These are phyloP conservation scores for Colletotrichum limetticola DNA, from an alignment of 2,329 filamentous ascomycete genomes.

Conservation along the genomic window DNA sequence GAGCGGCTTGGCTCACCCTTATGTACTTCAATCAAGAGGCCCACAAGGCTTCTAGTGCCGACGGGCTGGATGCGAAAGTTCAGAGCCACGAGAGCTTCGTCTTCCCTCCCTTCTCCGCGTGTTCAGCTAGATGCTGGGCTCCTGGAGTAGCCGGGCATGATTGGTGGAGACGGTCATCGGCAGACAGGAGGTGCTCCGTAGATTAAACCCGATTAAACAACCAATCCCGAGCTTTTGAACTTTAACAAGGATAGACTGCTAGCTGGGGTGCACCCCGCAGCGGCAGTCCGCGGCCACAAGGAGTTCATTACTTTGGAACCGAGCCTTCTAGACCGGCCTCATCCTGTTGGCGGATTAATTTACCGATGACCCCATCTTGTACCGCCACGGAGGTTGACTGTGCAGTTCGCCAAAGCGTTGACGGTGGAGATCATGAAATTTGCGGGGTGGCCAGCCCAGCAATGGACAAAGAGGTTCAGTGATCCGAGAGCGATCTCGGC, in stretches of 20 bases:
- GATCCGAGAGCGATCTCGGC: background rate
- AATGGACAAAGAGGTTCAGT: background rate
- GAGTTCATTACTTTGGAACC: conserved; percentile 2
- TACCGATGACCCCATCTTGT: background rate
- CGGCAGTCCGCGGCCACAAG: background rate
- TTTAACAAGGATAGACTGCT: background rate
- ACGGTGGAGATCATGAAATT: background rate
- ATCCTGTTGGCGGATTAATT: conserved; percentile 30
- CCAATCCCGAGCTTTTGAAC: conserved; percentile 16
- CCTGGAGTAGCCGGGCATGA: background rate
- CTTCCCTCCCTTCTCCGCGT: background rate
- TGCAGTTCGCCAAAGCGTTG: background rate
- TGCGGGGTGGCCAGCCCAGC: background rate
- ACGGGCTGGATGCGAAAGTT: background rate
- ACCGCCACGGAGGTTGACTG: background rate
- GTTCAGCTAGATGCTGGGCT: background rate
- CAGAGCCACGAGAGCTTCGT: background rate
- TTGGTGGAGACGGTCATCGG: conserved; percentile 17
- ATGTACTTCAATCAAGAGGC: conserved; percentile 5
- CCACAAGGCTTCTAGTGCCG: background rate
- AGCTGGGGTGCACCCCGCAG: background rate
- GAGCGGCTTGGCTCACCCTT: conserved; percentile 7
- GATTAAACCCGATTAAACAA: conserved; percentile 15
- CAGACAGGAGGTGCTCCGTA: conserved; percentile 5
- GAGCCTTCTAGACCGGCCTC: background rate